Evolutionary conservation across 2,329 filamentous ascomycete species (phyloP).

Genomic region (Leptographium galeiforme): DNA sequence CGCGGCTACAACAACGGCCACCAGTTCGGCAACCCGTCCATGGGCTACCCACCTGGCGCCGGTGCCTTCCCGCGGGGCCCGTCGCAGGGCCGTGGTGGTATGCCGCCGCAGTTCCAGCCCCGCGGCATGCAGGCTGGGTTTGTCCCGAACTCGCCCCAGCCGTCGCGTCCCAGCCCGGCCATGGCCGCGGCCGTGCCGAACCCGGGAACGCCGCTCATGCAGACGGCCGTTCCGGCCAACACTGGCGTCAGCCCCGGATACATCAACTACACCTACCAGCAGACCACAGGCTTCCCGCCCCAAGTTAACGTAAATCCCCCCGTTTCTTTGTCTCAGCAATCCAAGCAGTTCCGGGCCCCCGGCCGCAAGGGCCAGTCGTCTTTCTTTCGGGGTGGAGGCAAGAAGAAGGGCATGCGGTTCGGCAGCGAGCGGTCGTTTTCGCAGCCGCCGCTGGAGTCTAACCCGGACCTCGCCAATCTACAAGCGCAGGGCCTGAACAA

Average conservation of each 20-base stretch:
- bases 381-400: conserved; percentile 22
- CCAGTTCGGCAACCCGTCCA: conserved; percentile 30
- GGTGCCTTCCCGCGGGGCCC: conserved; percentile 24
- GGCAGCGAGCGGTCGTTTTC: conserved; percentile 31
- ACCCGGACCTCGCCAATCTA: conserved; percentile 14
- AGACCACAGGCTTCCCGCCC: conserved; percentile 8
- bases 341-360: background rate
- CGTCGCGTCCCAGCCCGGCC: conserved; percentile 50
- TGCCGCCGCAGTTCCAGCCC: conserved; percentile 30
- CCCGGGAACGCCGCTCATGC: conserved; percentile 56
- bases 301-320: conserved; percentile 11
- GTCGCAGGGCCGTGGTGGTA: conserved; percentile 35
- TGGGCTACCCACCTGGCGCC: conserved; percentile 28
- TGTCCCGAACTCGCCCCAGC: conserved; percentile 50
- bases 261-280: conserved; percentile 3
- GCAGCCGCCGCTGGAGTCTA: conserved; percentile 24
- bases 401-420: conserved; percentile 32
- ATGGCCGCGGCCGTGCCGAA: conserved; percentile 46
- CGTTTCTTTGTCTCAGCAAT: background rate
- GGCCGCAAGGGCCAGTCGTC: conserved; percentile 23
- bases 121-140: conserved; percentile 24
- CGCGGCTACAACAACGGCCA: conserved; percentile 30
- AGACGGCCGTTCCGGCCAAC: conserved; percentile 48
- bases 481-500: background rate
- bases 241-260: conserved; percentile 29